A percentile compares a stretch with the other conserved stretches of the same genome.
These are phyloP conservation scores for Plasmodium blacklocki DNA, from an alignment of 169 alveolate genomes.

Conservation along the genomic window DNA sequence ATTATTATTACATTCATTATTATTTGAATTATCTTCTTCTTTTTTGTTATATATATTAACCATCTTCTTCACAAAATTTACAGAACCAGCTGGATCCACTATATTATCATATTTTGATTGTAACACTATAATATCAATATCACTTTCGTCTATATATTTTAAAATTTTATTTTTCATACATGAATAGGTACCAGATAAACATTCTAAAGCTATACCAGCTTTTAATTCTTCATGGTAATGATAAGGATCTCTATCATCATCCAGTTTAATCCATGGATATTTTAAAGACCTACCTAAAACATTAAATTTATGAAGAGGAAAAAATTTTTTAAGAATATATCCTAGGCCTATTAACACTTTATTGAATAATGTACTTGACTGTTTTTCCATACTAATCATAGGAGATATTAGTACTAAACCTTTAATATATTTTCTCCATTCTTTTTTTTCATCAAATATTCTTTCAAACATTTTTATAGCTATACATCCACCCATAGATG, in stretches of 20 bases:
- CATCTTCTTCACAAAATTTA: conserved; percentile 27
- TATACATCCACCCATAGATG: conserved; percentile 70
- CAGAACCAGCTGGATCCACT: conserved; percentile 57
- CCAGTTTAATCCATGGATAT: conserved; percentile 59
- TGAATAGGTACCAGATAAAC: conserved; percentile 38
- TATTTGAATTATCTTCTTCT: conserved; percentile 8
- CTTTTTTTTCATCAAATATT: conserved; percentile 23
- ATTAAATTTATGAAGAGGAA: conserved; percentile 40
- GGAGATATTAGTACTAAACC: conserved; percentile 34
- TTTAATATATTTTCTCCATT: conserved; percentile 50
- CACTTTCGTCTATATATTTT: conserved; percentile 53
- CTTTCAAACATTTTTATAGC: conserved; percentile 42
- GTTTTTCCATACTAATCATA: conserved; percentile 60
- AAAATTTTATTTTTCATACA: conserved; percentile 17
- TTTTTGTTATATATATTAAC: conserved; percentile 15
- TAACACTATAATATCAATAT: conserved; percentile 44
- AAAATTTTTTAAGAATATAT: conserved; percentile 21
- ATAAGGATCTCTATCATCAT: conserved; percentile 34
- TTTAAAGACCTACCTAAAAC: conserved; percentile 20
- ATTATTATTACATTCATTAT: background rate
- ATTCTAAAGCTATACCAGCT: conserved; percentile 29
- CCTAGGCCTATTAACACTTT: conserved; percentile 20
- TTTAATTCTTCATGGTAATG: conserved; percentile 40
- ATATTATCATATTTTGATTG: conserved; percentile 56
- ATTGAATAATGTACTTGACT: conserved; percentile 23